Base-by-base conservation (phyloP, 495 filamentous ascomycete genomes). In the Talaromyces liani region DNA sequence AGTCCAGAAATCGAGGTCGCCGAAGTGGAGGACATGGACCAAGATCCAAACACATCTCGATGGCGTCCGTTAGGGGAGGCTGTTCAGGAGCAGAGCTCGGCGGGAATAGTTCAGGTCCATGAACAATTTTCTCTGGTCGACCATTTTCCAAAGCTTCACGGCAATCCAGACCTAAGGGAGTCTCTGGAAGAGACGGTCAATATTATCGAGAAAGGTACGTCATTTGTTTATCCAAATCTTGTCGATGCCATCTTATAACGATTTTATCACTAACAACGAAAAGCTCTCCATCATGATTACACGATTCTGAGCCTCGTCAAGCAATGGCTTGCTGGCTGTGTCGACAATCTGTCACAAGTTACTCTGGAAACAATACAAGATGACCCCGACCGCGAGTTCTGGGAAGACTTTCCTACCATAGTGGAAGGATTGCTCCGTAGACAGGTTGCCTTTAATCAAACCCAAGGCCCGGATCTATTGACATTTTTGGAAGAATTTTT, bases 1-100 rank as follows among this genome's bases (percentile, higher is more conserved):
- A 84, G 80, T 62, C 82, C 82, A 4, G 76, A 83, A 57, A 83
- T 85, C 22, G 77, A 84, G 68, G 79, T 82, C 22, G 81, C 80
- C 6, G 82, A 84, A 55, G 71, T 82, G 33, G 82, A 85, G 68
- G 82, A 84, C 60, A 82, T 83, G 67, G 75, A 79, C 58, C 78
- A 81, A 65, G 75, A 81, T 41, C 70, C 79, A 5, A 73, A 70
- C 24, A 69, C 65, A 14, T 80, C 78, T 6, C 77, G 69, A 63
- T 83, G 82, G 80, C 73, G 70, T 47, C 66, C 75, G 0, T 53
- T 84, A 64, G 74, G 70, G 8, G 72, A 77, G 27, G 72, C 70
- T 4, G 47, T 78, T 34, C 69, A 68, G 34, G 75, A 76, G 16
- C 67, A 69, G 3, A 49, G 45, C 5, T 61, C 68, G 22, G 60